A percentile compares a stretch with the other conserved stretches of the same genome.
Evolutionary conservation across 78 protist genomes (phyloP).

Genomic region (slime mould (Dictyostelium discoideum)): dicty_2.7 NC_007088.5:2242001-2242500

Average conservation of each 20-base stretch:
- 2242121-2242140: constrained; percentile 63
- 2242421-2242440: neutral
- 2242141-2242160: constrained; percentile 26
- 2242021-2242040: neutral
- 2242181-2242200: neutral
- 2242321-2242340: neutral
- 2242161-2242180: constrained; percentile 42
- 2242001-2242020: constrained; percentile 26
- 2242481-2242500: constrained; percentile 43
- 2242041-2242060: neutral
- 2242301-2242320: constrained; percentile 14
- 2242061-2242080: neutral
- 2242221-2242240: constrained; percentile 50
- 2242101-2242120: constrained; percentile 4
- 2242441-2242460: constrained; percentile 47
- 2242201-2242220: neutral
- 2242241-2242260: constrained; percentile 51
- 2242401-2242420: neutral
- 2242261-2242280: constrained; percentile 58
- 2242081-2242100: constrained; percentile 3
- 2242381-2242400: constrained; percentile 11
- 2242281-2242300: constrained; percentile 30
- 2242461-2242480: constrained; percentile 62
- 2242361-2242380: constrained; percentile 74
- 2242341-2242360: constrained; percentile 40